A percentile compares a stretch with the other conserved stretches of the same genome.
These are phyloP conservation scores for Teunomyces pallodes DNA, from an alignment of 805 yeast genomes.

Conservation along the genomic window DNA sequence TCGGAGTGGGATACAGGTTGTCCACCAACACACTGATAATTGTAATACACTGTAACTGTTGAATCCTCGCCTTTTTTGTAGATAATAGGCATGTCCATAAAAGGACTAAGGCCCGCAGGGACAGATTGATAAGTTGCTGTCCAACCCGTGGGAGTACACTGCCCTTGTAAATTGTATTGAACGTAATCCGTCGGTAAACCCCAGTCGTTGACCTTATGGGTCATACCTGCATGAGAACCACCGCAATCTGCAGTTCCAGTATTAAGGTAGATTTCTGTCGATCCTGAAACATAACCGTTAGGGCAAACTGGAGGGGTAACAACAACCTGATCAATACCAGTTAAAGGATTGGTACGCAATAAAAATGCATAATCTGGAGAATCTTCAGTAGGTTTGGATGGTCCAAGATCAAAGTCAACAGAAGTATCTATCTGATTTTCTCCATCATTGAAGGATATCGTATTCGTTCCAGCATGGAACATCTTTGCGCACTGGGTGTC, in stretches of 20 bases:
- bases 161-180: neutral
- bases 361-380: neutral
- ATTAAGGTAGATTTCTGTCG: conserved; percentile 15
- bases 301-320: conserved; percentile 15
- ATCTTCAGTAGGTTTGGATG: neutral
- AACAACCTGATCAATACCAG: conserved; percentile 5
- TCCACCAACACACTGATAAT: neutral
- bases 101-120: conserved; percentile 27
- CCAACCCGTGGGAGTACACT: conserved; percentile 1
- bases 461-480: conserved; percentile 11
- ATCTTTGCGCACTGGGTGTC: conserved; percentile 7
- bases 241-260: conserved; percentile 16
- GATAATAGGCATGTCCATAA: conserved; percentile 3
- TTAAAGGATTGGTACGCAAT: neutral
- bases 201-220: conserved; percentile 22
- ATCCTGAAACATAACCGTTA: conserved; percentile 20
- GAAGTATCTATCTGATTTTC: conserved; percentile 9
- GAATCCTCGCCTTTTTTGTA: conserved; percentile 1
- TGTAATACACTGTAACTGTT: neutral
- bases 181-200: conserved; percentile 9
- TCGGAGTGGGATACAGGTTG: neutral
- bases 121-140: conserved; percentile 14
- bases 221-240: conserved; percentile 15
- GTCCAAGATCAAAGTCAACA: conserved; percentile 9
- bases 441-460: conserved; percentile 18